Evolutionary conservation across 176 grass and related monocot genomes (phyloP).

Genomic region (Ananas comosus): DNA sequence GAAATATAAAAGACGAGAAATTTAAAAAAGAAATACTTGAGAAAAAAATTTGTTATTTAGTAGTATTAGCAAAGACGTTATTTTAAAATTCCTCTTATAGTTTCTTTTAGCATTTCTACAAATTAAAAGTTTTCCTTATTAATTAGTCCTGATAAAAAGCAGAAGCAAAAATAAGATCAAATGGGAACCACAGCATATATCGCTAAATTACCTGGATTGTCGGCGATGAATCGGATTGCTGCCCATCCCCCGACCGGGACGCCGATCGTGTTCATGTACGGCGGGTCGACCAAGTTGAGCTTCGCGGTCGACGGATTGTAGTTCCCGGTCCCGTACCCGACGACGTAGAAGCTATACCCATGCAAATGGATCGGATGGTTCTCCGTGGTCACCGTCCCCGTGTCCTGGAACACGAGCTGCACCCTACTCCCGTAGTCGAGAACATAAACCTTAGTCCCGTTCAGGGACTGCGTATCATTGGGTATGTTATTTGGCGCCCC

Average conservation of each 20-base stretch:
- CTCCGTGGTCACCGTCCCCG: slow-evolving; percentile 15
- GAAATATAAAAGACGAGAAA: no score
- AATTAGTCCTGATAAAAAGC: no score
- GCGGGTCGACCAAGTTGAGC: slow-evolving; percentile 30
- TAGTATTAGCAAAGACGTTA: no score
- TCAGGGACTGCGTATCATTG: slow-evolving; percentile 21
- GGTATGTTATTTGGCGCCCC: slow-evolving; percentile 20
- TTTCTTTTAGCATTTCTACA: no score
- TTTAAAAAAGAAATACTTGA: no score
- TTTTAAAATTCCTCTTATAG: no score
- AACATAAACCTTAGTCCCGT: slow-evolving; percentile 24
- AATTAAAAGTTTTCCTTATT: no score
- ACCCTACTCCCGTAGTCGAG: slow-evolving; percentile 21
- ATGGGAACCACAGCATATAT: neutral
- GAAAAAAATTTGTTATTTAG: no score
- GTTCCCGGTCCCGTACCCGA: slow-evolving; percentile 25
- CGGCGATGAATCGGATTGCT: slow-evolving; percentile 26
- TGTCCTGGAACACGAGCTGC: slow-evolving; percentile 25
- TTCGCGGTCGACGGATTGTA: slow-evolving; percentile 13
- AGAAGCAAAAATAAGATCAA: no score
- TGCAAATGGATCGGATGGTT: slow-evolving; percentile 37
- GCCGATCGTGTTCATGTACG: slow-evolving; percentile 31
- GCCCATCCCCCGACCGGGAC: slow-evolving; percentile 32
- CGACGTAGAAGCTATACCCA: slow-evolving; percentile 23
- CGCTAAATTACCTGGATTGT: slow-evolving; percentile 23